Evolutionary conservation across 805 yeast species (phyloP).

Genomic region (Hanseniaspora vineae): DNA sequence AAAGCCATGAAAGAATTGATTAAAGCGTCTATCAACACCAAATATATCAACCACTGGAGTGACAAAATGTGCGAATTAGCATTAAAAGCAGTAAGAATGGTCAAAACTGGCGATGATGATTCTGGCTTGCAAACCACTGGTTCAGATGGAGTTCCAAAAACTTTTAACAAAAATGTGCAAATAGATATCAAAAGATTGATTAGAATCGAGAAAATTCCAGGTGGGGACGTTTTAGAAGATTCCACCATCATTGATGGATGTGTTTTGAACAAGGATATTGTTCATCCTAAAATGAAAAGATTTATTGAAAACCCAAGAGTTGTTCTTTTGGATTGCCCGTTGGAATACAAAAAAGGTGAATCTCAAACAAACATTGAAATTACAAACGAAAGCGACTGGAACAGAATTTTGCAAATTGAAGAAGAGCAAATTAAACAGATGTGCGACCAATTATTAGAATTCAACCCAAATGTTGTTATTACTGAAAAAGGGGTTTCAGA

Average conservation of each 20-base stretch:
- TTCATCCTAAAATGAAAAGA: slow-evolving; percentile 98
- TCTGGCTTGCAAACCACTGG: slow-evolving; percentile 27
- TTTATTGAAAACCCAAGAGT: slow-evolving; percentile 78
- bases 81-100: slow-evolving; percentile 77
- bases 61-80: slow-evolving; percentile 83
- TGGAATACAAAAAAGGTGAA: slow-evolving; percentile 98
- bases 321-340: slow-evolving; percentile 84
- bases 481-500: slow-evolving; percentile 98
- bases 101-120: slow-evolving; percentile 31
- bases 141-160: too few relatives aligned
- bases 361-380: slow-evolving; percentile 97
- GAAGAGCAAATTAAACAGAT: slow-evolving; percentile 88
- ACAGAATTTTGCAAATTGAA: slow-evolving; percentile 85
- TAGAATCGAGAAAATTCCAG: slow-evolving; percentile 91
- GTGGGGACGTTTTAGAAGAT: slow-evolving; percentile 83
- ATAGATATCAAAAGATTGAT: slow-evolving; percentile 89
- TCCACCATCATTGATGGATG: slow-evolving; percentile 83
- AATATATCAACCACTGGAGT: slow-evolving; percentile 85
- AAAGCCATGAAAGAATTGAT: slow-evolving; percentile 77
- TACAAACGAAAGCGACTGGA: slow-evolving; percentile 94
- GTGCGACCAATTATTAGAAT: slow-evolving; percentile 73
- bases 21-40: slow-evolving; percentile 89
- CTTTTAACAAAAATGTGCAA: slow-evolving; percentile 17
- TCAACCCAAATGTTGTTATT: slow-evolving; percentile 87
- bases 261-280: slow-evolving; percentile 87